Conservation (phyloP, 805 yeast species). For the Ogataea allantospora region DNA sequence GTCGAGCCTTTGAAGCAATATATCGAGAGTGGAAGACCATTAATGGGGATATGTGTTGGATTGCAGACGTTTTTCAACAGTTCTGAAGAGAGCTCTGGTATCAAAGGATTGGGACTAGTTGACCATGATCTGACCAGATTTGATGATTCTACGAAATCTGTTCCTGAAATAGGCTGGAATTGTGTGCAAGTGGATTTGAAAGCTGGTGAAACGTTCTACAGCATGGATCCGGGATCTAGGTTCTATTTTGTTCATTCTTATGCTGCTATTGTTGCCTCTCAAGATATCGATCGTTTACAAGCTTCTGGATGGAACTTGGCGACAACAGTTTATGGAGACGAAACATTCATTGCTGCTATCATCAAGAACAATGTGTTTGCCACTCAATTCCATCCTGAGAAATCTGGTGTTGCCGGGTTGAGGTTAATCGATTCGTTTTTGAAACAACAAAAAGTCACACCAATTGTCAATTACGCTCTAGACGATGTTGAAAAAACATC, state of each 20-base stretch:
- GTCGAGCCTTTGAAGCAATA: constrained; percentile 64
- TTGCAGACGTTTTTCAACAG: constrained; percentile 77
- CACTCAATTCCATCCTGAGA: constrained; percentile 99
- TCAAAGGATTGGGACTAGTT: constrained; percentile 59
- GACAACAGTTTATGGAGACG: constrained; percentile 69
- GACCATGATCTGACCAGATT: constrained; percentile 59
- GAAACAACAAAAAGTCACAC: constrained; percentile 39
- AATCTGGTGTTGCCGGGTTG: constrained; percentile 89
- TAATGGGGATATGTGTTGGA: constrained; percentile 98
- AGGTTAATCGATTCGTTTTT: constrained; percentile 72
- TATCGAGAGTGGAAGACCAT: constrained; percentile 72
- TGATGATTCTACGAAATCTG: constrained; percentile 64
- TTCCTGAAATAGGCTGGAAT: constrained; percentile 98
- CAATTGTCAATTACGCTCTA: constrained; percentile 8
- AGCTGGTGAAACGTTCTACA: constrained; percentile 44
- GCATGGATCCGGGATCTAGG: constrained; percentile 63
- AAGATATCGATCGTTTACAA: constrained; percentile 33
- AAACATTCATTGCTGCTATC: constrained; percentile 80
- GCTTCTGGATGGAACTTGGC: constrained; percentile 65
- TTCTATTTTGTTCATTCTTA: constrained; percentile 96
- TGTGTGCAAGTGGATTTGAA: constrained; percentile 23
- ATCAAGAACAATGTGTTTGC: constrained; percentile 79
- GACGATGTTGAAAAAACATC: constrained; percentile 26
- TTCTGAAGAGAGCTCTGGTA: constrained; percentile 68
- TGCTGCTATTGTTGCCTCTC: constrained; percentile 63